phyloP scores from a whole-genome alignment of 2,329 filamentous ascomycete species.

The Sclerotinia spermophila region DNA sequence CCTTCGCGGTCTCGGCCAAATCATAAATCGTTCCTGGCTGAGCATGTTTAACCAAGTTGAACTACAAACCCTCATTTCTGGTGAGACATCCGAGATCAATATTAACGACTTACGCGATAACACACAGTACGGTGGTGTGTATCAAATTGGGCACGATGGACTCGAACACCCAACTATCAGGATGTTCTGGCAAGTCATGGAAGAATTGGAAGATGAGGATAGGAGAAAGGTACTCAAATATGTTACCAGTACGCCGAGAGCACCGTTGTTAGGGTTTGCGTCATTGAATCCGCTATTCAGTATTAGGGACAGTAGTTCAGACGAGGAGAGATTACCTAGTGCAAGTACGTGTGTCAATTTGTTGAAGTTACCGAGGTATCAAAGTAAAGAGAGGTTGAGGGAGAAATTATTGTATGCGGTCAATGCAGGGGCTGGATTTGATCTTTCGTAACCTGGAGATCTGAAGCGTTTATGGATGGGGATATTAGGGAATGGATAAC shows the following conservation, averaged over 20 bases:
- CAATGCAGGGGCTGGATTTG: constrained; percentile 87
- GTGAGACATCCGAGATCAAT: constrained; percentile 81
- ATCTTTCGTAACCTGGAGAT: constrained; percentile 48
- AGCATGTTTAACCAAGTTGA: constrained; percentile 98
- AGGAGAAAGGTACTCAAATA: constrained; percentile 88
- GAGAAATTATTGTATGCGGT: constrained; percentile 87
- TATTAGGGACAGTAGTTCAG: constrained; percentile 77
- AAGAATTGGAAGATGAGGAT: constrained; percentile 69
- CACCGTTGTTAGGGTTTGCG: constrained; percentile 83
- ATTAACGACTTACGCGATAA: constrained; percentile 80
- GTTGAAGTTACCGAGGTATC: constrained; percentile 85
- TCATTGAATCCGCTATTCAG: constrained; percentile 83
- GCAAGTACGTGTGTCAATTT: constrained; percentile 96
- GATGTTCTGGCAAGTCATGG: constrained; percentile 90
- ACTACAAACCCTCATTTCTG: constrained; percentile 87
- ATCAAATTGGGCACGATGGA: constrained; percentile 83
- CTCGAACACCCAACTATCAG: constrained; percentile 80
- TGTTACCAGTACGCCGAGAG: constrained; percentile 88
- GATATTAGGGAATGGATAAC: too few relatives aligned
- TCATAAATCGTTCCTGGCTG: constrained; percentile 90
- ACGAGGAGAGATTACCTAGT: constrained; percentile 78
- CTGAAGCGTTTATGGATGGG: background rate
- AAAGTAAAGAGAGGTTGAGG: constrained; percentile 58
- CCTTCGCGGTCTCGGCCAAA: constrained; percentile 76
- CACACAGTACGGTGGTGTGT: constrained; percentile 84